phyloP scores from a whole-genome alignment of 2,329 filamentous ascomycete species.

The Paraconiothyrium brasiliense region DNA sequence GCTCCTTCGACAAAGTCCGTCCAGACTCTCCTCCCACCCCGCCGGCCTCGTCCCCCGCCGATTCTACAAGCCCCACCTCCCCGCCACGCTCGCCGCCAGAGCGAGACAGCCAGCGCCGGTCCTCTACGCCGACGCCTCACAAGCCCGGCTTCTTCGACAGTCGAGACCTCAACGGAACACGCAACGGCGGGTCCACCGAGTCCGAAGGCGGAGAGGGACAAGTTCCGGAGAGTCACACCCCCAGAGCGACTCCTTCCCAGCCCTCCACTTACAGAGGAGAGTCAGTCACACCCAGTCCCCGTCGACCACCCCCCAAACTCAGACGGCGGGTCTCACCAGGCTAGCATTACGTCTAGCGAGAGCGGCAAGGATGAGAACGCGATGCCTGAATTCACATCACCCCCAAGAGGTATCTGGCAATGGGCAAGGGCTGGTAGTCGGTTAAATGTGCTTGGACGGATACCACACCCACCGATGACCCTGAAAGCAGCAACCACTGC shows the following conservation, averaged over 20 bases:
- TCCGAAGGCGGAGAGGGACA: conserved; percentile 39
- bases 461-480: conserved; percentile 35
- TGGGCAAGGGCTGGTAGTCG: conserved; percentile 44
- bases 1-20: conserved; percentile 38
- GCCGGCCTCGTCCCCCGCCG: conserved; percentile 35
- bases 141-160: conserved; percentile 46
- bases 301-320: conserved; percentile 48
- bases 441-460: conserved; percentile 40
- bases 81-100: conserved; percentile 44
- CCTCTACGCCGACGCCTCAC: conserved; percentile 49
- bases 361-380: conserved; percentile 9
- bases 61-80: conserved; percentile 35
- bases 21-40: conserved; percentile 43
- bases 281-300: conserved; percentile 38
- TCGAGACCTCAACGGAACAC: conserved; percentile 44
- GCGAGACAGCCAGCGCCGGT: conserved; percentile 33
- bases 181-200: conserved; percentile 38
- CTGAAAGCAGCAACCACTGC: conserved; percentile 25
- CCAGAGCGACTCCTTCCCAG: conserved; percentile 31
- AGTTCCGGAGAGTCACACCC: conserved; percentile 35
- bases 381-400: conserved; percentile 25
- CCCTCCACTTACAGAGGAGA: conserved; percentile 19
- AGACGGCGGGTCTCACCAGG: conserved; percentile 39
- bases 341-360: conserved; percentile 23
- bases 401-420: conserved; percentile 44